These are phyloP conservation scores for Hypericum androsaemum DNA, from an alignment of 345 rosid species.

Conservation along the genomic window DNA sequence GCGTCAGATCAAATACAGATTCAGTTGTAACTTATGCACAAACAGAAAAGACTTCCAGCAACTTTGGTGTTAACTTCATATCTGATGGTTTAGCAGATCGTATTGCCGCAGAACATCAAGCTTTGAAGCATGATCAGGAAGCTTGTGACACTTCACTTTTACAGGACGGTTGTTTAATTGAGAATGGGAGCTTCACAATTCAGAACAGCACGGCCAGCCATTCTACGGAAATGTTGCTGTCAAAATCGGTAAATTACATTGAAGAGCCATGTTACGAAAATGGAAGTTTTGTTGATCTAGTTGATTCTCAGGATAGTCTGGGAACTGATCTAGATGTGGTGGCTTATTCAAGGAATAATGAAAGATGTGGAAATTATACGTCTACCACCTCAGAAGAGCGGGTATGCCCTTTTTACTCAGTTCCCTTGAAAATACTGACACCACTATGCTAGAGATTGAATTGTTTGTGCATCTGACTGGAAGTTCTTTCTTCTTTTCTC, in stretches of 20 bases:
- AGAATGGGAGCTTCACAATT: constrained; percentile 20
- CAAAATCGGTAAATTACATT: constrained; percentile 29
- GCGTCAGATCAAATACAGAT: constrained; percentile 22
- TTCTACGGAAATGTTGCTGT: constrained; percentile 31
- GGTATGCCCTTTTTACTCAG: constrained; percentile 26
- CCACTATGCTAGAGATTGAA: not conserved
- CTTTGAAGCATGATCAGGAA: constrained; percentile 25
- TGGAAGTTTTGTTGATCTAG: constrained; percentile 19
- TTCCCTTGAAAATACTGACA: not conserved
- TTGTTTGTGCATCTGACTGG: not conserved
- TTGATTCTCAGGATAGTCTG: constrained; percentile 22
- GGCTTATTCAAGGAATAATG: constrained; percentile 30
- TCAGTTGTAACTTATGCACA: constrained; percentile 27
- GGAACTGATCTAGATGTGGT: constrained; percentile 23
- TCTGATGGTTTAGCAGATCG: constrained; percentile 28
- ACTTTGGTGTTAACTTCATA: constrained; percentile 26
- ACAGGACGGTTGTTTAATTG: constrained; percentile 25
- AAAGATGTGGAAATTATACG: constrained; percentile 25
- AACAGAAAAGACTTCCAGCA: constrained; percentile 25
- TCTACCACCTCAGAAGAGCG: constrained; percentile 39
- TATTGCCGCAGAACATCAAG: constrained; percentile 21
- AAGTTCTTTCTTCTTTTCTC: not conserved
- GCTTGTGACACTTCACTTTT: constrained; percentile 29
- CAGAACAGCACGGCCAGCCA: constrained; percentile 24
- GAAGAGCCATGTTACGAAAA: constrained; percentile 22